phyloP scores from a whole-genome alignment of 257 asterid genomes.

The Przewalskia tangutica region DNA sequence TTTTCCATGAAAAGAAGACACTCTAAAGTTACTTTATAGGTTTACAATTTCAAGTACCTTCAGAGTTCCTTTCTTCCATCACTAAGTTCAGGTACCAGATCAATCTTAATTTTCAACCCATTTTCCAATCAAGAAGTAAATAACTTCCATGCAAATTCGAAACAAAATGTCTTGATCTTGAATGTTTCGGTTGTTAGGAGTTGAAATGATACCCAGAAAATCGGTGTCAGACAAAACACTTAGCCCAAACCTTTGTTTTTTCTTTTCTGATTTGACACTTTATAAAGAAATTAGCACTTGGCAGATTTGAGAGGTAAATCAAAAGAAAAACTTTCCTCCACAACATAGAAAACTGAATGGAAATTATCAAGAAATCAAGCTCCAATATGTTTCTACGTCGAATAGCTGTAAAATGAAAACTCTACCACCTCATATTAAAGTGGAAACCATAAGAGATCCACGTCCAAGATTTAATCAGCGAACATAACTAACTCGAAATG shows the following conservation, averaged over 20 bases:
- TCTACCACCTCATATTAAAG: neutral
- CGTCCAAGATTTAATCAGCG: neutral
- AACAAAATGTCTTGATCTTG: neutral
- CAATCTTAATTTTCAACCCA: neutral
- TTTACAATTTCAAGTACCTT: neutral
- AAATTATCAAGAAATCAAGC: neutral
- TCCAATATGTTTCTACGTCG: neutral
- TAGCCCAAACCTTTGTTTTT: neutral
- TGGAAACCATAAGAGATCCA: neutral
- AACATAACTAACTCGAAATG: neutral
- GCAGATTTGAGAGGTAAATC: neutral
- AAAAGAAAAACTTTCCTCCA: neutral
- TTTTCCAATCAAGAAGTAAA: neutral
- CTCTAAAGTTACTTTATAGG: neutral
- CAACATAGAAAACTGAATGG: neutral
- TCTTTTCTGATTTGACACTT: neutral
- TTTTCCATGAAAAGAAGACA: neutral
- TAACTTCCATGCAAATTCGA: neutral
- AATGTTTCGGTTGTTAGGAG: neutral
- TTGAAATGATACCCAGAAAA: neutral
- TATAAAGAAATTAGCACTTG: neutral
- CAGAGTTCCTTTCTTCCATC: neutral
- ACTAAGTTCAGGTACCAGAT: neutral
- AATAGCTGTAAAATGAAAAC: neutral
- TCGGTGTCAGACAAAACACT: neutral